Percentiles rank a stretch among this genome's conserved stretches.
Conservation (phyloP, 257 asterid species). For the Solanum habrochaites region DNA sequence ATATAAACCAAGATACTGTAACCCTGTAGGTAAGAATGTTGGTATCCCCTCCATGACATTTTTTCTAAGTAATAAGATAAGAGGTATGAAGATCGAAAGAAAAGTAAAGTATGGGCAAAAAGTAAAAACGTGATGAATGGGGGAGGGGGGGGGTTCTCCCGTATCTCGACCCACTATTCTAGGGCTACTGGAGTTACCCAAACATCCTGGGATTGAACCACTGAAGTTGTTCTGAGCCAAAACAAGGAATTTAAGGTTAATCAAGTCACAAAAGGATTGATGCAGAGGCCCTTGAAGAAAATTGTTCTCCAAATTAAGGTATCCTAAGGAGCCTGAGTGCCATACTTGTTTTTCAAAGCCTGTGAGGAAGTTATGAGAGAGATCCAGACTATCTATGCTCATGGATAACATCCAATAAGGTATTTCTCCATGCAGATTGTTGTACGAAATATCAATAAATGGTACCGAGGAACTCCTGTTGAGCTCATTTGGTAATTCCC, state of each 20-base stretch:
- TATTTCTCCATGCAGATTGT: neutral
- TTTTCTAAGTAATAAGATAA: too few species aligned
- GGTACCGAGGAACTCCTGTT: too few species aligned
- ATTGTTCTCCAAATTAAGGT: neutral
- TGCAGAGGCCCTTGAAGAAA: neutral
- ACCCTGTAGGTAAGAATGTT: neutral
- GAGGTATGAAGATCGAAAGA: too few species aligned
- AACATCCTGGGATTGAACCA: neutral
- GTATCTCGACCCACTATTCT: neutral
- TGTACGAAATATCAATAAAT: neutral
- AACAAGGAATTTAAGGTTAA: neutral
- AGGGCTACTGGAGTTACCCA: neutral
- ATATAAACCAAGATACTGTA: neutral
- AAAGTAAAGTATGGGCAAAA: too few species aligned
- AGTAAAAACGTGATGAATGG: too few species aligned
- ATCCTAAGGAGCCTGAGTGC: neutral
- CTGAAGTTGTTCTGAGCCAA: neutral
- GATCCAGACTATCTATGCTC: neutral
- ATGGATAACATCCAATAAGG: neutral
- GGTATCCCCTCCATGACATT: neutral
- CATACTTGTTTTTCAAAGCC: neutral
- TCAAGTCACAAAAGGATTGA: neutral
- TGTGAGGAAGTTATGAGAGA: too few species aligned
- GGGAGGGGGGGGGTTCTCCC: too few species aligned
- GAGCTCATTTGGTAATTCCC: neutral